phyloP scores from a whole-genome alignment of 306 rosid genomes.

The Spatholobus suberectus region DNA sequence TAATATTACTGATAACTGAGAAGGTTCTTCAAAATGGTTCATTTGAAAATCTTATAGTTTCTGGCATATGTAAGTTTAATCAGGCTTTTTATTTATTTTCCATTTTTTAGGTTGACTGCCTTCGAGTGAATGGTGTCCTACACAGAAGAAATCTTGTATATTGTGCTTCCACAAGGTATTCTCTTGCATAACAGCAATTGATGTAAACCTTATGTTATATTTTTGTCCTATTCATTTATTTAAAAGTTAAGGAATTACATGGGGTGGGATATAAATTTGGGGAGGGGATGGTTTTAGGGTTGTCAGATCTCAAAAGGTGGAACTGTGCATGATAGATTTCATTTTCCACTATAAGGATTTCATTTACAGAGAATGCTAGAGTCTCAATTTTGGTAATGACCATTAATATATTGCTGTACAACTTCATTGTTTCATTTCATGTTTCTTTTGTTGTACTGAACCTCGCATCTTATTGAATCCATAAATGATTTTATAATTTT shows the following conservation, averaged over 20 bases:
- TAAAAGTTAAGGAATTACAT: slow-evolving; percentile 3
- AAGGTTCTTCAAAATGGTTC: slow-evolving; percentile 8
- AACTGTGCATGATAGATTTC: neutral
- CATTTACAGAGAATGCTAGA: slow-evolving; percentile 20
- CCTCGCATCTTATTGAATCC: slow-evolving; percentile 7
- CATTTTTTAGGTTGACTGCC: slow-evolving; percentile 83
- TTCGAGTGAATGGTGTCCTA: slow-evolving; percentile 89
- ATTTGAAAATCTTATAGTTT: neutral
- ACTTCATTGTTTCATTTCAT: slow-evolving; percentile 2
- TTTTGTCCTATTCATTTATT: slow-evolving; percentile 28
- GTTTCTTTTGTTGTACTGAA: slow-evolving; percentile 15
- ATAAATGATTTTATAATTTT: slow-evolving; percentile 2
- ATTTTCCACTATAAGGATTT: slow-evolving; percentile 34
- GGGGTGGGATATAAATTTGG: slow-evolving; percentile 17
- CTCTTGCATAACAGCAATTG: slow-evolving; percentile 32
- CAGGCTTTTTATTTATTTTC: slow-evolving; percentile 19
- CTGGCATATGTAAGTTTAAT: slow-evolving; percentile 7
- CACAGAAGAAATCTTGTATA: slow-evolving; percentile 94
- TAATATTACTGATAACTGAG: neutral
- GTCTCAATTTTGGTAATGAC: slow-evolving; percentile 23
- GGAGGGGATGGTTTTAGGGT: neutral
- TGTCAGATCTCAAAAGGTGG: neutral
- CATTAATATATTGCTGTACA: neutral
- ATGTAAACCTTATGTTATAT: slow-evolving; percentile 7
- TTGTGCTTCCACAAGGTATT: slow-evolving; percentile 97